phyloP scores from a whole-genome alignment of 345 rosid genomes.

The Garcia nutans region DNA sequence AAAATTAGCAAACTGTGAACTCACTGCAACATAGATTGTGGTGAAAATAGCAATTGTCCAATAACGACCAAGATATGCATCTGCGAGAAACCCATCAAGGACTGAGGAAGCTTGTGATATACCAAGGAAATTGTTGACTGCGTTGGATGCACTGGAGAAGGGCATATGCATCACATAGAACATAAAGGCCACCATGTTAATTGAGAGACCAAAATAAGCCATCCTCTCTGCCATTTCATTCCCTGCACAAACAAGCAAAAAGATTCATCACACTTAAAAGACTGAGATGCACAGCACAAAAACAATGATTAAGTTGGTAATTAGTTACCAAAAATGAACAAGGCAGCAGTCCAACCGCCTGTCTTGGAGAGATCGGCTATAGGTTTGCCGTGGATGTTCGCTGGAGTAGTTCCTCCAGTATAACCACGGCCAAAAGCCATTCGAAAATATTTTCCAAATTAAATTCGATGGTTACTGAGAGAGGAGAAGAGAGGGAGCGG shows the following conservation, averaged over 20 bases:
- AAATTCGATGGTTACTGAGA: too few species aligned
- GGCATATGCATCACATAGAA: too few species aligned
- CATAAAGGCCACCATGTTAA: too few species aligned
- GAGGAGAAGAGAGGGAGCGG: too few species aligned
- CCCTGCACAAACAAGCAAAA: constrained; percentile 41
- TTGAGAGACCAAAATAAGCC: constrained; percentile 92
- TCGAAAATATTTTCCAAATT: too few species aligned
- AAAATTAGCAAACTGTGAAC: constrained; percentile 3
- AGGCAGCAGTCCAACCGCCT: constrained; percentile 90
- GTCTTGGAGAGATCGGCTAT: constrained; percentile 76
- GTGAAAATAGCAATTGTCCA: constrained; percentile 94
- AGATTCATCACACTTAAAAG: not conserved
- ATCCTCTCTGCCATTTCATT: constrained; percentile 96
- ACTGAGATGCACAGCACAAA: not conserved
- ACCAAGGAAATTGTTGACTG: constrained; percentile 89
- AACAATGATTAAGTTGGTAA: not conserved
- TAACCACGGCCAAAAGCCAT: constrained; percentile 78
- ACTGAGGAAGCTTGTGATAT: constrained; percentile 91
- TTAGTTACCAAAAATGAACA: constrained; percentile 75
- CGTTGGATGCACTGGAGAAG: constrained; percentile 73
- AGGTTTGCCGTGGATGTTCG: constrained; percentile 76
- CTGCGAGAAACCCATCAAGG: constrained; percentile 87
- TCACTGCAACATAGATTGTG: constrained; percentile 73
- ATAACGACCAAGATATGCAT: constrained; percentile 90
- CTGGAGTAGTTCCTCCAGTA: constrained; percentile 85